Evolutionary conservation across 2,329 filamentous ascomycete genomes (phyloP), one percentile per base, ranked within the genome.

Genomic region (Gyromitra esculenta): DNA sequence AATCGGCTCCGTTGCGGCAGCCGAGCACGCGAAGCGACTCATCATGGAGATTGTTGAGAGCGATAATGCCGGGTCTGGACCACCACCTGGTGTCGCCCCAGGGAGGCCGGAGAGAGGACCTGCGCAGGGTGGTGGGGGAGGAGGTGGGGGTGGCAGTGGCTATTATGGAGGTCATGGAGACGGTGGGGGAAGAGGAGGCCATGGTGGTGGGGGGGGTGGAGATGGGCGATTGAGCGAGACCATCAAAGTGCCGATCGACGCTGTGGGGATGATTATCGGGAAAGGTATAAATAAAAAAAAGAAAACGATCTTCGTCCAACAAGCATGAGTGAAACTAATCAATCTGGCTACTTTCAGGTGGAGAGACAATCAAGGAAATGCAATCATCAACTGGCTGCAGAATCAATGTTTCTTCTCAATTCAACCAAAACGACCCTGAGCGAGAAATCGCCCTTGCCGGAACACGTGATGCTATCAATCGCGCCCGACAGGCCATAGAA

Each of bases 31-130:
- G 50, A 95, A 96, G 84, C 92, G 96, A 80, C 86, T 95, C 77
- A 97, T 97, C 80, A 90, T 97, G 85, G 93, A 97, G 82, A 97
- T 97, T 82, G 94, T 97, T 68, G 94, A 97, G 80, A 97, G 93
- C 84, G 94, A 97, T 83, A 83, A 84, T 77, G 83, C 82, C 75
- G 80, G 81, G 6, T 73, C 77, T 13, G 78, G 78, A 18, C 82
- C 84, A 41, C 83, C 84, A 65, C 83, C 83, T 80, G 82, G 84
- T 62, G 82, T 80, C 57, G 79, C 77, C 54, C 81, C 80, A 8
- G 83, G 81, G 60, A 81, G 80, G 63, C 60, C 85, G 82, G 63
- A 81, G 81, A 64, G 83, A 82, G 73, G 81, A 52, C 31, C 80
- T 11, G 82, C 84, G 41, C 83, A 84, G 70, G 83, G 83, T 81